Evolutionary conservation across 1,139 yeast species (phyloP).

Genomic region (Trichomonascaceae sp.): DNA sequence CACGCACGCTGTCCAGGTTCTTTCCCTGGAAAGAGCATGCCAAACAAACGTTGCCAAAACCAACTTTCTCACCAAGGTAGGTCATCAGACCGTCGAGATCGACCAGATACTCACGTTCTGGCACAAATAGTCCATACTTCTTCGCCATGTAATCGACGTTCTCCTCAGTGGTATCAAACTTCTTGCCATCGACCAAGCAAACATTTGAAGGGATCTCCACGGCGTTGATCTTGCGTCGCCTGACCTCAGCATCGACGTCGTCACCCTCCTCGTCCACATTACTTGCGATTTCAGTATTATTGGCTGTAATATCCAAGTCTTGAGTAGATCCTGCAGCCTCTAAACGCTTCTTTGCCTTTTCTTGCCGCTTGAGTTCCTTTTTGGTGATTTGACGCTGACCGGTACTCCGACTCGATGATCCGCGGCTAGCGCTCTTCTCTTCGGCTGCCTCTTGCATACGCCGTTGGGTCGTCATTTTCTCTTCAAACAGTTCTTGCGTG

Average conservation of each 20-base stretch:
- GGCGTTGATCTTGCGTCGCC: conserved; percentile 30
- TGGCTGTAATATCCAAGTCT: conserved; percentile 3
- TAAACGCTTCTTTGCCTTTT: conserved; percentile 10
- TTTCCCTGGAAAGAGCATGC: conserved; percentile 77
- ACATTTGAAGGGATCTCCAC: conserved; percentile 53
- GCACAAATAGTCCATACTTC: conserved; percentile 73
- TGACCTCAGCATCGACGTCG: conserved; percentile 24
- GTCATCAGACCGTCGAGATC: conserved; percentile 60
- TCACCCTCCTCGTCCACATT: conserved; percentile 18
- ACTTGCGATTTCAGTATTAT: background rate
- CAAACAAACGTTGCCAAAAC: conserved; percentile 75
- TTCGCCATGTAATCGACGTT: conserved; percentile 67
- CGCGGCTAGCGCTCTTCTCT: conserved; percentile 34
- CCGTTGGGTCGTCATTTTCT: conserved; percentile 42
- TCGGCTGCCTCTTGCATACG: conserved; percentile 22
- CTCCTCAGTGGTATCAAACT: conserved; percentile 38
- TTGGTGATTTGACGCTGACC: conserved; percentile 25
- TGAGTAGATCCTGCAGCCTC: background rate
- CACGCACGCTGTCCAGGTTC: conserved; percentile 74
- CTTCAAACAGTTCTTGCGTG: conserved; percentile 68
- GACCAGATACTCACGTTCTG: conserved; percentile 58
- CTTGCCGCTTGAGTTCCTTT: conserved; percentile 27
- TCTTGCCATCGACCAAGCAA: conserved; percentile 65
- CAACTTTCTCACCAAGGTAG: conserved; percentile 71
- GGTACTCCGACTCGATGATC: conserved; percentile 15